Percentiles rank a stretch among this genome's conserved stretches.
These are phyloP conservation scores for Metahyphopichia silvanorum DNA, from an alignment of 805 yeast genomes.

Conservation along the genomic window DNA sequence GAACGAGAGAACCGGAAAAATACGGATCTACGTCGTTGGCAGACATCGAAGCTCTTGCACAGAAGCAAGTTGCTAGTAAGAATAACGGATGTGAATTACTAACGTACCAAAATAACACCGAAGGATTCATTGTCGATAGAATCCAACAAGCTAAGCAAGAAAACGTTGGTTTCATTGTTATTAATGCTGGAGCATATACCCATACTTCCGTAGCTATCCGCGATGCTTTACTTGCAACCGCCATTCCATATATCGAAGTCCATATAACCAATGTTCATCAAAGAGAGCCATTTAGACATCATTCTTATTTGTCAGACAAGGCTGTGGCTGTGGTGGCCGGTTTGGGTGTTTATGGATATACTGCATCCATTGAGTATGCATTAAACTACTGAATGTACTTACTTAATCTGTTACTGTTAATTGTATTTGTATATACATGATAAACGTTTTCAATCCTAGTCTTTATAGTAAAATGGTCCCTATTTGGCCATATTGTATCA, in stretches of 20 bases:
- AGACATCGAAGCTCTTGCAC: conserved; percentile 42
- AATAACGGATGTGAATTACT: conserved; percentile 28
- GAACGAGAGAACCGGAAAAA: conserved; percentile 48
- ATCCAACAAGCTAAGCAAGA: conserved; percentile 45
- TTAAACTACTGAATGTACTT: conserved; percentile 23
- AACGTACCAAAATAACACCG: conserved; percentile 42
- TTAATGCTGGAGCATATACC: conserved; percentile 53
- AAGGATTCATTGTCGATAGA: conserved; percentile 45
- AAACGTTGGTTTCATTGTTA: conserved; percentile 42
- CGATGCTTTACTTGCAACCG: conserved; percentile 47
- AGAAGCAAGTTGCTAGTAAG: conserved; percentile 24
- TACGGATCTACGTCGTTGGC: conserved; percentile 45
- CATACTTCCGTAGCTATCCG: conserved; percentile 50
- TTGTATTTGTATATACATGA: not conserved
- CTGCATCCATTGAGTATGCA: conserved; percentile 39
- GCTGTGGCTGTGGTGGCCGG: conserved; percentile 46
- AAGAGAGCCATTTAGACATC: conserved; percentile 50
- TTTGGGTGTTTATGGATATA: conserved; percentile 41
- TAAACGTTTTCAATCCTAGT: too few species aligned
- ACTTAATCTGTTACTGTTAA: not conserved
- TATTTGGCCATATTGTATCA: too few species aligned
- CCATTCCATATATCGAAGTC: conserved; percentile 47
- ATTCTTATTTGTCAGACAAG: conserved; percentile 45
- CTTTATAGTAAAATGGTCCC: too few species aligned
- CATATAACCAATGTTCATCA: conserved; percentile 52